Evolutionary conservation across 1,284 basidiomycete genomes (phyloP), one percentile per base, ranked within the genome.

Genomic region (Phenoliferia sp.): DNA sequence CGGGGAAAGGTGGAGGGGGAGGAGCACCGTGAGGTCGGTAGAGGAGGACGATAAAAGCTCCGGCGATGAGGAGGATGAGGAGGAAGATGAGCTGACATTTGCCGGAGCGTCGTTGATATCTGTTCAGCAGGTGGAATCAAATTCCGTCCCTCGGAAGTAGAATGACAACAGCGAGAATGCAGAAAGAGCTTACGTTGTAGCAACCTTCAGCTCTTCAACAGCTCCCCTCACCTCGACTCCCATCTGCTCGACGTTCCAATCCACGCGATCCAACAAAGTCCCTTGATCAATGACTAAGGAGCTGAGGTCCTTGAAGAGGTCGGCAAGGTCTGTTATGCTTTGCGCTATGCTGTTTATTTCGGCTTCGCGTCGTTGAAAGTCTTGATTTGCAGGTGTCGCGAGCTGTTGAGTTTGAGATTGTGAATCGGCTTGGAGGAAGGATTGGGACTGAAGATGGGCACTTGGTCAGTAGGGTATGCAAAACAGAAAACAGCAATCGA

Each of bases 201-300:
- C 96, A 5, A 86, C 82, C 64, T 88, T 82, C 55, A 99, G 83
- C 75, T 98, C 93, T 74, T 86, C 85, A 31, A 90, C 93, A 4
- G 94, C 92, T 48, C 90, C 90, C 65, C 87, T 80, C 78, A 96
- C 85, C 65, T 93, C 85, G 29, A 85, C 85, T 9, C 88, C 87
- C 28, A 94, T 93, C 78, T 90, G 88, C 78, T 98, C 93, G 65
- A 99, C 92, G 78, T 99, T 99, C 81, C 93, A 99, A 80, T 99
- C 96, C 65, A 99, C 87, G 52, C 91, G 90, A 80, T 99, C 96
- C 65, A 99, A 84, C 63, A 99, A 85, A 12, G 95, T 97, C 16
- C 96, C 96, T 78, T 99, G 96, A 79, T 99, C 96, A 71, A 99
- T 97, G 65, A 99, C 93, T 68, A 99, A 85, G 50, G 85, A 86